Conservation (phyloP, 2,329 filamentous ascomycete genomes). For the Cercospora nicotianae region DNA sequence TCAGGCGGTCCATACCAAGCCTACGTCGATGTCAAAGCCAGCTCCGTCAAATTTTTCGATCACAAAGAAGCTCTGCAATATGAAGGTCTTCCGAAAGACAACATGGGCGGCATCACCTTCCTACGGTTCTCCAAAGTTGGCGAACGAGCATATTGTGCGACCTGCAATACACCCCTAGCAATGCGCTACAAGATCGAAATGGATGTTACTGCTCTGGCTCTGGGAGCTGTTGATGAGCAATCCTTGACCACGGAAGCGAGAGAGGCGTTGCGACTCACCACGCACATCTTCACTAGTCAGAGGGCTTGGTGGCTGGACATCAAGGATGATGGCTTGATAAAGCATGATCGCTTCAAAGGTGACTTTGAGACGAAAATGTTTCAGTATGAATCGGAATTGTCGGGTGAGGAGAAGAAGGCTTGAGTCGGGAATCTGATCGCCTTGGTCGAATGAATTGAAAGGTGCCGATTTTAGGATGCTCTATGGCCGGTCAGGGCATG, state of each 20-base stretch:
- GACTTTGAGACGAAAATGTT: conserved; percentile 21
- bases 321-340: conserved; percentile 21
- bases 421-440: neutral
- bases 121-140: conserved; percentile 22
- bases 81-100: conserved; percentile 26
- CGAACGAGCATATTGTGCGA: conserved; percentile 27
- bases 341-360: conserved; percentile 18
- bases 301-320: conserved; percentile 26
- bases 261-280: conserved; percentile 21
- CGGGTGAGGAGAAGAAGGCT: neutral
- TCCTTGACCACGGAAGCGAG: conserved; percentile 19
- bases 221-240: conserved; percentile 27
- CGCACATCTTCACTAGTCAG: conserved; percentile 28
- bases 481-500: too few species aligned
- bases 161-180: conserved; percentile 26
- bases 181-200: conserved; percentile 29
- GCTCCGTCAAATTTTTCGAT: conserved; percentile 25
- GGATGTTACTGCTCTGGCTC: conserved; percentile 16
- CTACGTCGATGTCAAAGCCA: conserved; percentile 22
- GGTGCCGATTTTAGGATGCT: neutral
- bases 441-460: neutral
- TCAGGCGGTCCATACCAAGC: conserved; percentile 28
- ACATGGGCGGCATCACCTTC: conserved; percentile 21
- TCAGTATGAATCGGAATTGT: neutral
- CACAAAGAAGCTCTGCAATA: conserved; percentile 23